Base-by-base conservation (phyloP, 2,329 filamentous ascomycete species). In the Fusarium avenaceum region DNA sequence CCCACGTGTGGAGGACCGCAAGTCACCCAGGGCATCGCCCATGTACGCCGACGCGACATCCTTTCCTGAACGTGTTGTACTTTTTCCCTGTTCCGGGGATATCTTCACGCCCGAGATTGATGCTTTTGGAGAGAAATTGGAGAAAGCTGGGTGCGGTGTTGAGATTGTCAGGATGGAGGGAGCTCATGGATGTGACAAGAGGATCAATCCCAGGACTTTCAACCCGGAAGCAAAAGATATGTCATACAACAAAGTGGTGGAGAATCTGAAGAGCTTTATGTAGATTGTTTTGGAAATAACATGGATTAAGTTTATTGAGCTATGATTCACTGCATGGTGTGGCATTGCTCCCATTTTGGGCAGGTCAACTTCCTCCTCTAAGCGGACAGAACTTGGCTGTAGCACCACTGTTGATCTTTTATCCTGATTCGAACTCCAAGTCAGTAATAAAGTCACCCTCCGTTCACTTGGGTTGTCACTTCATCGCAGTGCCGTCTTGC, bases 61-160 rank as follows among this genome's bases (percentile, higher is more conserved):
- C 0, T 70, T 70, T 9, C 67, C 67, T 0, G 4, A 15, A 0
- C 8, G 6, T 7, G 22, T 65, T 6, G 47, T 81, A 19, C 64
- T 82, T 11, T 57, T 82, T 48, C 76, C 77, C 2, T 76, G 72
- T 8, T 78, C 74, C 5, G 72, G 76, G 3, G 81, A 83, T 67
- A 64, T 57, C n/a, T 72, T 81, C 26, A 74, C 72, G 1, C 70
- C 72, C 1, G 81, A 83, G 55, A 74, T 74, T 0, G 76, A 80
- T 47, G 71, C 54, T 11, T 68, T 82, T 20, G 79, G 73, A 0
- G 56, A 71, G 28, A 60, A 76, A 51, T 17, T 75, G 17, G 4
- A 22, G 14, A 24, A 11, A 1, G 57, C 26, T 28, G 59, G 65
- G 2, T 19, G 53, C 40, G 54, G 22, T 43, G 55, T 67, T 7